Conservation (phyloP, 371 early-diverging fungal species). For the Lichtheimia ramosa region DNA sequence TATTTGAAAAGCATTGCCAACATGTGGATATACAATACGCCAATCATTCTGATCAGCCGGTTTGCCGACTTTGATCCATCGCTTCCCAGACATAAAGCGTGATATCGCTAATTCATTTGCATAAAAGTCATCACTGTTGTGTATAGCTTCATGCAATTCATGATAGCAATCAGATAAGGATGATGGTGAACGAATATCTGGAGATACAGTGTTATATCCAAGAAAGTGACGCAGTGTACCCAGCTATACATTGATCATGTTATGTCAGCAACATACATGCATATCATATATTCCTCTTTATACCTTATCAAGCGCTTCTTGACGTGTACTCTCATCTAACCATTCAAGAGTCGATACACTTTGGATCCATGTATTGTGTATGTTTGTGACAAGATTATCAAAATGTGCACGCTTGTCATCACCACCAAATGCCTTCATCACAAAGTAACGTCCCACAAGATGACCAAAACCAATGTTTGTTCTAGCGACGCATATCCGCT, state of each 20-base stretch:
- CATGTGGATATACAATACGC: conserved; percentile 55
- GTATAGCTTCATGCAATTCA: not conserved
- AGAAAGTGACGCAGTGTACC: conserved; percentile 35
- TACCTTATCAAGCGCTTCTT: conserved; percentile 49
- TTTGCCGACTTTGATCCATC: conserved; percentile 31
- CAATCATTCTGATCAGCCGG: conserved; percentile 49
- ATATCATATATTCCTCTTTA: too few relatives aligned
- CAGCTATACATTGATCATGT: not conserved
- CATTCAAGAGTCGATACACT: conserved; percentile 46
- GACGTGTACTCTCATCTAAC: conserved; percentile 52
- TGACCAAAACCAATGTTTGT: conserved; percentile 34
- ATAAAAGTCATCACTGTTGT: conserved; percentile 24
- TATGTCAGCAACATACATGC: not conserved
- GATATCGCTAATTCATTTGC: conserved; percentile 34
- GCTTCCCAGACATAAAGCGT: conserved; percentile 10
- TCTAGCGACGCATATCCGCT: too few relatives aligned
- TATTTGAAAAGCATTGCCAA: conserved; percentile 66
- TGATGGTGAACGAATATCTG: conserved; percentile 45
- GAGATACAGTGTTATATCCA: conserved; percentile 50
- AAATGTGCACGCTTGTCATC: conserved; percentile 32
- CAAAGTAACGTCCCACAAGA: conserved; percentile 56
- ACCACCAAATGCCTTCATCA: conserved; percentile 45
- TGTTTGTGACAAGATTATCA: conserved; percentile 28
- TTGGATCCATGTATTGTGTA: conserved; percentile 31
- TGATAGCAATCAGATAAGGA: conserved; percentile 45